A percentile compares a stretch with the other conserved stretches of the same genome.
Conservation (phyloP, 2,329 filamentous ascomycete species). For the Epichloe elymi region DNA sequence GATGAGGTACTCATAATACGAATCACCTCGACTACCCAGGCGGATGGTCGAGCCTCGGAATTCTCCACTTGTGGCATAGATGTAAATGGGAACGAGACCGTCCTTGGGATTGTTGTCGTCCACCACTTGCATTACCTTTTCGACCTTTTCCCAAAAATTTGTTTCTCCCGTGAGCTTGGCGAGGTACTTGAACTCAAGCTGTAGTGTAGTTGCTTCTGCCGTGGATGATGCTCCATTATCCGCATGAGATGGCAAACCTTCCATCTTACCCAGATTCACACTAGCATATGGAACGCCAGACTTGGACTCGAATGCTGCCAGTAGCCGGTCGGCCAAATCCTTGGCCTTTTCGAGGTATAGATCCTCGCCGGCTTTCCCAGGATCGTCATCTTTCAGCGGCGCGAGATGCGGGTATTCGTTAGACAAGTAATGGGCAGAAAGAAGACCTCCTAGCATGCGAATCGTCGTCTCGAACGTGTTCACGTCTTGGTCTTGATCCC, state of each 20-base stretch:
- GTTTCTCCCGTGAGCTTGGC: slow-evolving; percentile 88
- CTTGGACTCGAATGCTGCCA: slow-evolving; percentile 75
- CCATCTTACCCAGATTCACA: slow-evolving; percentile 66
- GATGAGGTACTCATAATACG: slow-evolving; percentile 97
- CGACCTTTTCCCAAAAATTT: slow-evolving; percentile 81
- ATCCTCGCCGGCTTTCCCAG: slow-evolving; percentile 66
- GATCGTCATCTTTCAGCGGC: slow-evolving; percentile 56
- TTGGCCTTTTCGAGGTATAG: slow-evolving; percentile 92
- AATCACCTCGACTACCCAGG: slow-evolving; percentile 86
- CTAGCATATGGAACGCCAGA: slow-evolving; percentile 86
- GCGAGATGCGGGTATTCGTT: slow-evolving; percentile 70
- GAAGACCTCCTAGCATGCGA: slow-evolving; percentile 84
- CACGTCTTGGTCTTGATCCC: slow-evolving; percentile 88
- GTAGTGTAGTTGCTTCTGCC: slow-evolving; percentile 80
- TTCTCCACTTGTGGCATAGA: slow-evolving; percentile 63
- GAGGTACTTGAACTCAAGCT: slow-evolving; percentile 95
- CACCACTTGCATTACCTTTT: slow-evolving; percentile 83
- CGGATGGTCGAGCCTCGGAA: slow-evolving; percentile 82
- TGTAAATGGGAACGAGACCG: slow-evolving; percentile 83
- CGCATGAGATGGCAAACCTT: slow-evolving; percentile 68
- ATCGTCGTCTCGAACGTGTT: slow-evolving; percentile 98
- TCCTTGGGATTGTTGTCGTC: slow-evolving; percentile 69
- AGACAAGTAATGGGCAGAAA: slow-evolving; percentile 92
- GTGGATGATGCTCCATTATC: slow-evolving; percentile 86
- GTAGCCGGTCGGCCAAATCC: slow-evolving; percentile 75